These are phyloP conservation scores for Aspergillus brunneoviolaceus DNA, from an alignment of 2,329 filamentous ascomycete species.

Conservation along the genomic window DNA sequence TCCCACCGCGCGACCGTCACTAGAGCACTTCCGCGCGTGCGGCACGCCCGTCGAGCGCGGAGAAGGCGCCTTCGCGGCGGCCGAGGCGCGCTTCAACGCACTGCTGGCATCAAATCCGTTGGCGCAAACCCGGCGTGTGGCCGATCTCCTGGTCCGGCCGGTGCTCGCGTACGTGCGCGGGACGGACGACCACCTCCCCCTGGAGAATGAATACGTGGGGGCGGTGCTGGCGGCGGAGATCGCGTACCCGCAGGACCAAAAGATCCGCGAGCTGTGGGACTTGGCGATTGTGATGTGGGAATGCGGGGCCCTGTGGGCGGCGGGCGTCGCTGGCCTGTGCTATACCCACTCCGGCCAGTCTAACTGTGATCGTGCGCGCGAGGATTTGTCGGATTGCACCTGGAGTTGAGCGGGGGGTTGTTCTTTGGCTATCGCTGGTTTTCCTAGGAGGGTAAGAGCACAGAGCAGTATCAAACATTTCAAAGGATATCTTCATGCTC, in stretches of 20 bases:
- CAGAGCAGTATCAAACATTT: no score
- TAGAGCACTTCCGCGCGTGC: background rate
- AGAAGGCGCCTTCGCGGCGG: background rate
- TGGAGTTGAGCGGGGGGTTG: background rate
- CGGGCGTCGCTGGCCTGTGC: background rate
- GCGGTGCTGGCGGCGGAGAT: background rate
- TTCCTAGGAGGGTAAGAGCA: no score
- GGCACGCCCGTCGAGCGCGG: background rate
- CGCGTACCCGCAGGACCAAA: background rate
- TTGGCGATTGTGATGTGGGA: slow-evolving; percentile 2
- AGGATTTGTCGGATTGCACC: background rate
- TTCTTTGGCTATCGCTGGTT: no score
- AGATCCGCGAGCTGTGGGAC: background rate
- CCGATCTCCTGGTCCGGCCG: background rate
- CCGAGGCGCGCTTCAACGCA: background rate
- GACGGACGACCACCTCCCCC: background rate
- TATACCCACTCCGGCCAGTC: background rate
- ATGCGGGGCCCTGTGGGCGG: background rate
- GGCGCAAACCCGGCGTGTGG: background rate
- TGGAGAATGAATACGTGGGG: background rate
- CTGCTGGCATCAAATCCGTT: background rate
- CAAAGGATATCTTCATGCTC: no score
- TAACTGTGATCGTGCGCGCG: background rate
- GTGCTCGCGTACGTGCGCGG: background rate
- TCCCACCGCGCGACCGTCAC: background rate